phyloP scores from a whole-genome alignment of 441 rosid genomes.

The Arabidopsis hybrid region DNA sequence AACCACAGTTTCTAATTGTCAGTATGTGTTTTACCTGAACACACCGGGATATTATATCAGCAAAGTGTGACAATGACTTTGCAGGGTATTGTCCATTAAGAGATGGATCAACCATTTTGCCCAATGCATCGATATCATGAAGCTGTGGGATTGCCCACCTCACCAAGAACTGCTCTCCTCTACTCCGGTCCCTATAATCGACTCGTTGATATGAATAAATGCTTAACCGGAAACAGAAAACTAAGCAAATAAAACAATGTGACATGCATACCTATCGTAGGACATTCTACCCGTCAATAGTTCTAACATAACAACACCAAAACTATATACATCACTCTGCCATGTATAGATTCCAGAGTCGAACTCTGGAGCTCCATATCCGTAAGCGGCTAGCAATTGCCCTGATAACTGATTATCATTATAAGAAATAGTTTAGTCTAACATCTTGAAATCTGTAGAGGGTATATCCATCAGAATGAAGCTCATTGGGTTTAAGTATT shows the following conservation, averaged over 20 bases:
- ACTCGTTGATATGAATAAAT: conserved; percentile 30
- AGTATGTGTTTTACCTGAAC: conserved; percentile 74
- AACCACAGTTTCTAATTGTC: neutral
- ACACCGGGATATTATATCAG: conserved; percentile 89
- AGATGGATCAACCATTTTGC: conserved; percentile 96
- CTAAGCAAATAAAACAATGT: neutral
- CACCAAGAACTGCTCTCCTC: conserved; percentile 91
- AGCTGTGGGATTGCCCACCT: conserved; percentile 98
- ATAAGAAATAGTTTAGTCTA: conserved; percentile 34
- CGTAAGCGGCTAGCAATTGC: conserved; percentile 74
- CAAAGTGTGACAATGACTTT: conserved; percentile 91
- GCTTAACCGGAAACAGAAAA: neutral
- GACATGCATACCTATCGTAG: conserved; percentile 67
- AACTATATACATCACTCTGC: conserved; percentile 93
- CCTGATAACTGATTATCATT: conserved; percentile 80
- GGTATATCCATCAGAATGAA: conserved; percentile 13
- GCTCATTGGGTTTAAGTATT: conserved; percentile 30
- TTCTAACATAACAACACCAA: conserved; percentile 98
- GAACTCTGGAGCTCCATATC: conserved; percentile 97
- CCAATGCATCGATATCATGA: conserved; percentile 90
- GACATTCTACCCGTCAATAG: conserved; percentile 93
- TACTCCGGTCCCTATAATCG: conserved; percentile 59
- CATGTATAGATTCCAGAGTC: conserved; percentile 87
- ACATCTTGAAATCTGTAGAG: conserved; percentile 12
- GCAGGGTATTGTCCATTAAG: conserved; percentile 81